Evolutionary conservation across 2,329 filamentous ascomycete genomes (phyloP), one percentile per base, ranked within the genome.

Genomic region (Chrysoporthe deuterocubensis): DNA sequence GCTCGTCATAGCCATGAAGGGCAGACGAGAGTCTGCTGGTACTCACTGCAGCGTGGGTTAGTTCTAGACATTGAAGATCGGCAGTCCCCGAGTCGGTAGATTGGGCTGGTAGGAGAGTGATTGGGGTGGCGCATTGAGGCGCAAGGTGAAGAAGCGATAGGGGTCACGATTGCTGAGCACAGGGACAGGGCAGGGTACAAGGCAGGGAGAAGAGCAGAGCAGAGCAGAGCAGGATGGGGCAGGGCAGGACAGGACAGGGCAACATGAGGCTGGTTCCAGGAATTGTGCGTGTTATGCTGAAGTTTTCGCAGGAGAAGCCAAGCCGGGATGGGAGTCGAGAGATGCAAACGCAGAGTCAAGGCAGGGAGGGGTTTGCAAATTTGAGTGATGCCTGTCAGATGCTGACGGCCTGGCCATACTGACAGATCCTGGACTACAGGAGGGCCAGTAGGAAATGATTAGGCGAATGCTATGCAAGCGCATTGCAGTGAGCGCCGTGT

Each of bases 1-100:
- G 63, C 68, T 66, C 68, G 68, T 70, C 68, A 70, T 68, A 14
- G 66, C 68, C 63, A 43, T 42, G 56, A 52, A 58, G 65, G 59
- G 68, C 68, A 70, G 68, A 70, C 68, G 59, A 63, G 64, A 64
- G 68, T 68, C 68, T 68, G 68, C 68, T 64, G 58, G 59, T 68
- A 50, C 66, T 70, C 66, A 70, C 68, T 70, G 66, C 18, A 50
- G 59, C n/a, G 9, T 13, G 43, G 42, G 54, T 69, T 65, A 68
- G 68, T 63, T 56, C 26, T 5, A 65, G 61, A 64, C 65, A 67
- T 69, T 59, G 62, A 44, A 18, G 40, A 16, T 48, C 16, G 7
- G 14, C 32, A 13, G 42, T 43, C 14, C 42, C 11, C 37, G 18
- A 21, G 40, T 61, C 40, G 57, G n/a, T 32, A 48, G 18, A 37